Evolutionary conservation across 768 basidiomycete genomes (phyloP).

Genomic region (Russula emetica): DNA sequence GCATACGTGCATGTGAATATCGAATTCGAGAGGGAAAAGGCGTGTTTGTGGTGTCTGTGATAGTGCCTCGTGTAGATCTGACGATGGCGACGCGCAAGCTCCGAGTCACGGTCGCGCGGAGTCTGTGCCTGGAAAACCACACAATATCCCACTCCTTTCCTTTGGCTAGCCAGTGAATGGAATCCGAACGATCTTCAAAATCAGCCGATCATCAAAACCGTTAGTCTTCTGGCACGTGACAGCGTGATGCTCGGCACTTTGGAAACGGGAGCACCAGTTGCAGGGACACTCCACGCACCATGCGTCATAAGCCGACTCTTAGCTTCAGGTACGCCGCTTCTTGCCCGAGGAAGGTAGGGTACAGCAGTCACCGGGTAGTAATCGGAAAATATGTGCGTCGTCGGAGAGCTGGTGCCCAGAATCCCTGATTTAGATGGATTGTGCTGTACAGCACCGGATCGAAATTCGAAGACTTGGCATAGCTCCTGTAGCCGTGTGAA

Average conservation of each 20-base stretch:
- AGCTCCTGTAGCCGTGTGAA: not conserved
- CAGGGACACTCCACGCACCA: not conserved
- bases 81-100: not conserved
- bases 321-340: not conserved
- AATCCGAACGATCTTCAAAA: not conserved
- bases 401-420: not conserved
- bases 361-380: not conserved
- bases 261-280: not conserved
- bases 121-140: not conserved
- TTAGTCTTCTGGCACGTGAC: not conserved
- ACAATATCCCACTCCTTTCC: not conserved
- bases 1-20: not conserved
- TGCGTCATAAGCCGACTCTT: not conserved
- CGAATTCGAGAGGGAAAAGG: not conserved
- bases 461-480: not conserved
- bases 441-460: not conserved
- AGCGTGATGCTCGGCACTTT: not conserved
- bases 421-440: not conserved
- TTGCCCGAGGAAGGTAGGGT: not conserved
- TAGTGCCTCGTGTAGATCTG: not conserved
- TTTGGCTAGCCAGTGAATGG: not conserved
- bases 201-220: not conserved
- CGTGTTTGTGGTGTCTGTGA: not conserved
- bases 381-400: not conserved
- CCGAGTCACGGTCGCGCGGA: not conserved